phyloP scores from a whole-genome alignment of 1,139 yeast species.

The Hemisphaericaspora subhashii region DNA sequence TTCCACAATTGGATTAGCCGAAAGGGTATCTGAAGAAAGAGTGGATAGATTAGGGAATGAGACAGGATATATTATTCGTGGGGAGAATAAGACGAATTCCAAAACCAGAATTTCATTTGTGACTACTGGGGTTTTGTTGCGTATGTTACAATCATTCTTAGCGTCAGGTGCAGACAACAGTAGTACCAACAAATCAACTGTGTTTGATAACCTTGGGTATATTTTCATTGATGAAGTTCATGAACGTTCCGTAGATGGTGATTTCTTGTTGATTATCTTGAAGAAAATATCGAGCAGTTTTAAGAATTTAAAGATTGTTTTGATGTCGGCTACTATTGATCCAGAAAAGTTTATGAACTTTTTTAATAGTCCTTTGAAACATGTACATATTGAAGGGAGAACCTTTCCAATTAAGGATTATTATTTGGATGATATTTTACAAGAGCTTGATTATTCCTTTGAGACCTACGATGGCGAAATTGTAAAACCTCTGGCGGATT shows the following conservation, averaged over 20 bases:
- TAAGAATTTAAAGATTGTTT: constrained; percentile 62
- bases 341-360: constrained; percentile 65
- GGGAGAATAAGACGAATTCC: constrained; percentile 68
- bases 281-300: constrained; percentile 52
- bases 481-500: constrained; percentile 59
- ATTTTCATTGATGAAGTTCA: constrained; percentile 94
- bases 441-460: constrained; percentile 53
- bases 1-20: constrained; percentile 92
- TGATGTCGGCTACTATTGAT: constrained; percentile 96
- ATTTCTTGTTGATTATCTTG: constrained; percentile 74
- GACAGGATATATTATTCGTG: constrained; percentile 88
- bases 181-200: constrained; percentile 14
- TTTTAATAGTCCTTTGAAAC: constrained; percentile 50
- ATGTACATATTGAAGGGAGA: constrained; percentile 84
- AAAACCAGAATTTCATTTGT: constrained; percentile 77
- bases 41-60: constrained; percentile 67
- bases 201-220: constrained; percentile 59
- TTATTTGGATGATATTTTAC: constrained; percentile 66
- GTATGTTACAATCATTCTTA: constrained; percentile 68
- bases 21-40: constrained; percentile 86
- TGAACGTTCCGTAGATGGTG: constrained; percentile 90
- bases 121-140: constrained; percentile 87
- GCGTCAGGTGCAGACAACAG: constrained; percentile 12
- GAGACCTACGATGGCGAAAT: constrained; percentile 41
- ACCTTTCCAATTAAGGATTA: constrained; percentile 85